These are phyloP conservation scores for Grosmannia serpens DNA, from an alignment of 2,329 filamentous ascomycete species.

Conservation along the genomic window DNA sequence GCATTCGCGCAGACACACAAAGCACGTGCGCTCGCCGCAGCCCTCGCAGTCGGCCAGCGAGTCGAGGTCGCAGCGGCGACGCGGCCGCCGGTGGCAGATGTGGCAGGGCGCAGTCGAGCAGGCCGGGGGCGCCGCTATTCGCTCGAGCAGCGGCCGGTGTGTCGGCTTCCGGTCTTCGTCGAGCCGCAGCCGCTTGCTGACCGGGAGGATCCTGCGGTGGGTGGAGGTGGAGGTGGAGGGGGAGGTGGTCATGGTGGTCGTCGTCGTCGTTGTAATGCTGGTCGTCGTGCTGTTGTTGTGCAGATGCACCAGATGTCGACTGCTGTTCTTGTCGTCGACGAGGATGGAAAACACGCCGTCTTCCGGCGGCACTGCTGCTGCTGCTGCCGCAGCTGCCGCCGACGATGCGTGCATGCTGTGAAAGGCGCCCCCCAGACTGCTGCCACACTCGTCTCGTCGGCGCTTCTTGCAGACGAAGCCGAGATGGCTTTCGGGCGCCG, in stretches of 20 bases:
- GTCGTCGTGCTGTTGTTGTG: not conserved
- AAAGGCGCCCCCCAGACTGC: not conserved
- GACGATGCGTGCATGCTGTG: conserved; percentile 9
- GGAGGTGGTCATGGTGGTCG: conserved; percentile 8
- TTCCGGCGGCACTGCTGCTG: not conserved
- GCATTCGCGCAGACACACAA: conserved; percentile 56
- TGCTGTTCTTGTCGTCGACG: not conserved
- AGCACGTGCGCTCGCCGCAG: conserved; percentile 53
- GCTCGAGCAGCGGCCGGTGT: not conserved
- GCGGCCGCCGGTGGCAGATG: conserved; percentile 55
- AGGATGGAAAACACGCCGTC: no score
- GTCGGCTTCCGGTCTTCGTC: not conserved
- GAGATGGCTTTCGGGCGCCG: not conserved
- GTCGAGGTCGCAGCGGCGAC: conserved; percentile 53
- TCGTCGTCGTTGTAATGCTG: conserved; percentile 2
- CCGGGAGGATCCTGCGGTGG: conserved; percentile 3
- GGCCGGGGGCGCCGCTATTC: not conserved
- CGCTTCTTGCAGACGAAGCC: conserved; percentile 22
- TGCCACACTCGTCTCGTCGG: conserved; percentile 21
- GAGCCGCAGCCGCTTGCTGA: conserved; percentile 5
- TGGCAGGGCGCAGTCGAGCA: conserved; percentile 38
- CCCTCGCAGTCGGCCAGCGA: conserved; percentile 52
- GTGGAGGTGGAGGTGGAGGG: conserved; percentile 2
- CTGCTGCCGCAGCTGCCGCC: conserved; percentile 11
- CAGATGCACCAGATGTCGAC: no score